Percentiles rank a stretch among this genome's conserved stretches.
These are phyloP conservation scores for Zygoascus ofunaensis DNA, from an alignment of 805 yeast genomes.

Conservation along the genomic window DNA sequence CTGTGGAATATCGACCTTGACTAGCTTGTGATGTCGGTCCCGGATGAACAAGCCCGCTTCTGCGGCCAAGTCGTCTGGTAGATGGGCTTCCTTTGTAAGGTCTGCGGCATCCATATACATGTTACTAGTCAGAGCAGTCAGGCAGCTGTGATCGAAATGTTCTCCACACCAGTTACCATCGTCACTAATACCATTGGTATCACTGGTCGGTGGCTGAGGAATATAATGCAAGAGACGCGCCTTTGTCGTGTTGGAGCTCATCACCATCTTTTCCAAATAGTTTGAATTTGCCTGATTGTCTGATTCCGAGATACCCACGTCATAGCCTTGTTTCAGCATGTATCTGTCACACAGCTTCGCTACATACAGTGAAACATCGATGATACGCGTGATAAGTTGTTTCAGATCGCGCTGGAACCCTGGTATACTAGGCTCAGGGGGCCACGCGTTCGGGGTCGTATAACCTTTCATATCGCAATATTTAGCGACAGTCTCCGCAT, in stretches of 20 bases:
- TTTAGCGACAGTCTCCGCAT: conserved; percentile 15
- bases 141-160: conserved; percentile 51
- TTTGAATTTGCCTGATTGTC: conserved; percentile 3
- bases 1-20: conserved; percentile 44
- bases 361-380: conserved; percentile 40
- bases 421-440: conserved; percentile 25
- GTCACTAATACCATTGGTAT: conserved; percentile 6
- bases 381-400: conserved; percentile 36
- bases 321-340: conserved; percentile 26
- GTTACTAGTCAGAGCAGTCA: conserved; percentile 52
- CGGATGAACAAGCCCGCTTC: conserved; percentile 44
- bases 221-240: conserved; percentile 51
- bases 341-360: conserved; percentile 48
- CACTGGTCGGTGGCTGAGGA: conserved; percentile 23
- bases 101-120: conserved; percentile 36
- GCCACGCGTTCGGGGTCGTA: conserved; percentile 48
- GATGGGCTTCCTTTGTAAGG: not conserved
- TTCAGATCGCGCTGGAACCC: conserved; percentile 21
- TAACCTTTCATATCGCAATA: conserved; percentile 35
- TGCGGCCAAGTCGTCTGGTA: conserved; percentile 19
- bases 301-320: conserved; percentile 14
- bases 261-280: conserved; percentile 40
- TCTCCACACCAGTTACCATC: conserved; percentile 52
- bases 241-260: conserved; percentile 44
- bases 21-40: conserved; percentile 35